Conservation (phyloP, 352 stramenopile genomes). For the Saprolegnia parasitica region DNA sequence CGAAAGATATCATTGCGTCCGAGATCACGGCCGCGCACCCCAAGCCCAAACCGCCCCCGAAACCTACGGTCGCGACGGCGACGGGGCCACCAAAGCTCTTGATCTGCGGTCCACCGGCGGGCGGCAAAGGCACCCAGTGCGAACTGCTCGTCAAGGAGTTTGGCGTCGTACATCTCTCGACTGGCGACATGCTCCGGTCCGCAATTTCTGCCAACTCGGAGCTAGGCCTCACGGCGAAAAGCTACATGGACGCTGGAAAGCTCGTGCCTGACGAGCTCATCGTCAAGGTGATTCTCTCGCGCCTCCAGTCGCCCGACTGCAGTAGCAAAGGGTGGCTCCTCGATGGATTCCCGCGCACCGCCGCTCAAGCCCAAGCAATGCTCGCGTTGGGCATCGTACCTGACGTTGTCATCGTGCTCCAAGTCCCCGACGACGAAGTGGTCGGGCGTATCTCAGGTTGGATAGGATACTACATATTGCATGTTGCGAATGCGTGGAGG, state of each 20-base stretch:
- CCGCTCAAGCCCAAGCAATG: conserved; percentile 87
- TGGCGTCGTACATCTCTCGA: conserved; percentile 89
- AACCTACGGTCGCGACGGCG: background rate
- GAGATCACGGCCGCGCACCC: conserved; percentile 35
- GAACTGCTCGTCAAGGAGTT: conserved; percentile 82
- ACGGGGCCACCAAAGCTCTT: conserved; percentile 64
- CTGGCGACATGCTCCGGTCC: conserved; percentile 88
- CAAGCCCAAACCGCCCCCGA: background rate
- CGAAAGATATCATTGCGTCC: conserved; percentile 37
- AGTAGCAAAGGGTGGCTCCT: conserved; percentile 87
- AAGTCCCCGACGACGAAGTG: conserved; percentile 88
- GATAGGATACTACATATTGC: too few relatives aligned
- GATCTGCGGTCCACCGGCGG: conserved; percentile 86
- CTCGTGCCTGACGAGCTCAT: conserved; percentile 93
- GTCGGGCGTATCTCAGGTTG: conserved; percentile 55
- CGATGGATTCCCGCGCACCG: conserved; percentile 92
- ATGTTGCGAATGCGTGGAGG: too few relatives aligned
- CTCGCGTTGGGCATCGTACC: conserved; percentile 61
- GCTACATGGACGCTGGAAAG: conserved; percentile 78
- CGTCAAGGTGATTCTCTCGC: conserved; percentile 72
- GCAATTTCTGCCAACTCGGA: conserved; percentile 65
- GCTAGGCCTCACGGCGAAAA: conserved; percentile 69
- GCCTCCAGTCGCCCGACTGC: conserved; percentile 85
- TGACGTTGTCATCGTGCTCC: conserved; percentile 88
- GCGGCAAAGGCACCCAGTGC: conserved; percentile 95